Conservation (phyloP, 805 yeast species). For the Yamadazyma philogaea region DNA sequence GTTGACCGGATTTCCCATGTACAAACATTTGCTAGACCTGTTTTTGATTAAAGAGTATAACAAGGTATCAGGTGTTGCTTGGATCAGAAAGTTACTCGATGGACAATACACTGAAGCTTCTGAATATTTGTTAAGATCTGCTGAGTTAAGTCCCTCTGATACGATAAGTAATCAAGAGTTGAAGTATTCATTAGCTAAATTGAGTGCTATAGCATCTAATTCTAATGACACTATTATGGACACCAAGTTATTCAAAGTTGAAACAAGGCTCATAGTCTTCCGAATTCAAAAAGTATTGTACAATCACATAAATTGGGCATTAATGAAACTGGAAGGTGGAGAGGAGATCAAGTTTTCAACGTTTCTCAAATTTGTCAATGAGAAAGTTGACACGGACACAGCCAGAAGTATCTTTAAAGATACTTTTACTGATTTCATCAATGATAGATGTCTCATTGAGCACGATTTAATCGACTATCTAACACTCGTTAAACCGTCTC, state of each 20-base stretch:
- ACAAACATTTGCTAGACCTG: constrained; percentile 44
- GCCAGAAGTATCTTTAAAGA: constrained; percentile 19
- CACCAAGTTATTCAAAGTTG: constrained; percentile 42
- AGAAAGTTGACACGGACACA: constrained; percentile 12
- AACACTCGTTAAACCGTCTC: constrained; percentile 40
- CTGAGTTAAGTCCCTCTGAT: constrained; percentile 34
- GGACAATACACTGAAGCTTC: constrained; percentile 52
- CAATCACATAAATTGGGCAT: constrained; percentile 13
- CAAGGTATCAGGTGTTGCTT: constrained; percentile 54
- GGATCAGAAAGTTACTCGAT: constrained; percentile 66
- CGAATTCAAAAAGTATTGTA: constrained; percentile 46
- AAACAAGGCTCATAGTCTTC: constrained; percentile 45
- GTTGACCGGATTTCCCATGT: constrained; percentile 55
- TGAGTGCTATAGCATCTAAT: constrained; percentile 50
- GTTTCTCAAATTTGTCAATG: constrained; percentile 18
- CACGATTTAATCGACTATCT: constrained; percentile 51
- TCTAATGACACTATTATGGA: constrained; percentile 13
- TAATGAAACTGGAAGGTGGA: constrained; percentile 9
- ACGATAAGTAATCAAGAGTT: constrained; percentile 47
- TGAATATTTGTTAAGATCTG: constrained; percentile 40
- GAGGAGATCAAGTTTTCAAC: constrained; percentile 11
- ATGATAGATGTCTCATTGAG: constrained; percentile 38
- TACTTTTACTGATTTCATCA: constrained; percentile 28
- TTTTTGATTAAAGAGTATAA: constrained; percentile 47
- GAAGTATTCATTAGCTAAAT: constrained; percentile 68